phyloP scores from a whole-genome alignment of 176 grass and related monocot species.

The Oryza brachyantha region DNA sequence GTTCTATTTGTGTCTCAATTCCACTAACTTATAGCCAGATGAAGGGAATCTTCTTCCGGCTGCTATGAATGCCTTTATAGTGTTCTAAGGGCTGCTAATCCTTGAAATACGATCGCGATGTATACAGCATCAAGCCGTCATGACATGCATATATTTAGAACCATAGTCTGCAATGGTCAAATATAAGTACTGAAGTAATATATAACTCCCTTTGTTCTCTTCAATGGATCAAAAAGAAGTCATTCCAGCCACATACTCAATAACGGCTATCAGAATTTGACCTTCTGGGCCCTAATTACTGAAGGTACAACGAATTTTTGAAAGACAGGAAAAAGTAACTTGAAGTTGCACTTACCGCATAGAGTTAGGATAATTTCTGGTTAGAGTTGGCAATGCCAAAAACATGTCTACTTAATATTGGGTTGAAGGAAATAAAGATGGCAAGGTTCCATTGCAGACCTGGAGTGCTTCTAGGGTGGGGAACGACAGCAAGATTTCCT shows the following conservation, averaged over 20 bases:
- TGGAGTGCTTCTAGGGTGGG: slow-evolving; percentile 25
- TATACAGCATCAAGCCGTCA: background rate
- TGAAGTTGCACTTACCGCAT: background rate
- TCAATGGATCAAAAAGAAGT: background rate
- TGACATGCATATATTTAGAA: background rate
- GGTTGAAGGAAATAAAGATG: background rate
- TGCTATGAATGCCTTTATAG: background rate
- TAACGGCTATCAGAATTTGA: background rate
- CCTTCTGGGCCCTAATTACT: background rate
- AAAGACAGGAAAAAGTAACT: background rate
- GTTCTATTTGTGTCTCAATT: background rate
- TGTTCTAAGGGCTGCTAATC: background rate
- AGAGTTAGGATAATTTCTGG: background rate
- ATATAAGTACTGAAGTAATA: background rate
- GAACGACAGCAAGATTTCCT: slow-evolving; percentile 33
- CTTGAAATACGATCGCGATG: background rate
- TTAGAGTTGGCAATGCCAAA: background rate
- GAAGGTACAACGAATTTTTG: background rate
- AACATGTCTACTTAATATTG: background rate
- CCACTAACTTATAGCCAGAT: background rate
- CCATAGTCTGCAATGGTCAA: background rate
- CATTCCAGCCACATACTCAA: background rate
- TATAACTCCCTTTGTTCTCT: background rate
- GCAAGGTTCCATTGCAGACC: slow-evolving; percentile 16
- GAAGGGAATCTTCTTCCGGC: background rate